Evolutionary conservation across 441 rosid species (phyloP).

Genomic region (Sinapis alba): DNA sequence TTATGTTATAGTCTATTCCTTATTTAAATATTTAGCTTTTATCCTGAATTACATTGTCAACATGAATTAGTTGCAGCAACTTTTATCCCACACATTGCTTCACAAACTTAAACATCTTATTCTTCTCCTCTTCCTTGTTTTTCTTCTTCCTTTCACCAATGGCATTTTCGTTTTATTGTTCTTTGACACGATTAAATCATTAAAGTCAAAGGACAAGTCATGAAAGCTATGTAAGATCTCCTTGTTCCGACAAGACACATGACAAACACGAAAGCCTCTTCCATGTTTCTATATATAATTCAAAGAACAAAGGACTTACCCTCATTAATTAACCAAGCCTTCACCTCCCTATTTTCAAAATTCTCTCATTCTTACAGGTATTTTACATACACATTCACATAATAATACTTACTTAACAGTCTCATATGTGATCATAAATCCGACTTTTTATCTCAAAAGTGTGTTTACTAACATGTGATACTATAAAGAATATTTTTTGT

Average conservation of each 20-base stretch:
- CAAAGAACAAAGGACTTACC: conserved; percentile 26
- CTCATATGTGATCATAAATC: conserved; percentile 4
- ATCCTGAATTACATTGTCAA: conserved; percentile 33
- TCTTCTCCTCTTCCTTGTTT: background rate
- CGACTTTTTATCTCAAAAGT: background rate
- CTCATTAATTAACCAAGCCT: conserved; percentile 25
- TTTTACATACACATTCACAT: background rate
- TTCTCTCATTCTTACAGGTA: conserved; percentile 21
- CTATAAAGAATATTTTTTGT: background rate
- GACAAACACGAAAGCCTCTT: conserved; percentile 26
- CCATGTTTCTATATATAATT: conserved; percentile 35
- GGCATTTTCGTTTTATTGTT: conserved; percentile 8
- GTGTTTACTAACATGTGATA: background rate
- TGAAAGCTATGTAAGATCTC: conserved; percentile 33
- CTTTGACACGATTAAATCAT: background rate
- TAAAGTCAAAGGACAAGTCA: conserved; percentile 42
- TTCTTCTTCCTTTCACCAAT: conserved; percentile 26
- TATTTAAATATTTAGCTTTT: conserved; percentile 9
- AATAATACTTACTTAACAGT: background rate
- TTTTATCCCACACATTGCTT: conserved; percentile 40
- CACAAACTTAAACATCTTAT: conserved; percentile 38
- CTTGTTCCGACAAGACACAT: conserved; percentile 39
- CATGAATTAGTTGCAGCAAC: conserved; percentile 46
- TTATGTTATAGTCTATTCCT: background rate
- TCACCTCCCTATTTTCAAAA: background rate